phyloP scores from a whole-genome alignment of 305 asterid genomes.

The Solanum aculeatissimum region DNA sequence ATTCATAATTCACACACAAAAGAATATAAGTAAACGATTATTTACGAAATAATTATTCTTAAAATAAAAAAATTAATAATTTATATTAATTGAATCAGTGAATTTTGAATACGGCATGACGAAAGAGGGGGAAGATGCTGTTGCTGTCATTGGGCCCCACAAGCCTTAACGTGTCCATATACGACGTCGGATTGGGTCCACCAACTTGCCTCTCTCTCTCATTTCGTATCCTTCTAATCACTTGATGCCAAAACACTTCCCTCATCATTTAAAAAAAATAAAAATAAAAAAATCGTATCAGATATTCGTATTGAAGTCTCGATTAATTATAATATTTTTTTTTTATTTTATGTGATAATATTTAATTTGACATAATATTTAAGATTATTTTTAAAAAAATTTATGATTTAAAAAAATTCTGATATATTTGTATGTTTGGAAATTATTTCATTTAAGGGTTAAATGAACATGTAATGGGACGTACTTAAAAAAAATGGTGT shows the following conservation, averaged over 20 bases:
- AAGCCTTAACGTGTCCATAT: conserved; percentile 49
- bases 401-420: too few species aligned
- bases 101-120: not conserved
- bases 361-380: too few species aligned
- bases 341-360: too few species aligned
- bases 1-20: too few species aligned
- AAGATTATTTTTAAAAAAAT: too few species aligned
- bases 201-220: conserved; percentile 17
- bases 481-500: too few species aligned
- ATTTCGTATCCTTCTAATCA: conserved; percentile 41
- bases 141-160: conserved; percentile 36
- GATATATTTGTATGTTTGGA: too few species aligned
- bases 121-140: conserved; percentile 7
- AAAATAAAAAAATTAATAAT: not conserved
- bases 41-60: not conserved
- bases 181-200: conserved; percentile 48
- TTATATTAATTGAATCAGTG: not conserved
- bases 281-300: too few species aligned
- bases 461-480: too few species aligned
- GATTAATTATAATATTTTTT: not conserved
- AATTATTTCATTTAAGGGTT: too few species aligned
- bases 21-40: fast-evolving
- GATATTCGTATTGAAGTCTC: not conserved
- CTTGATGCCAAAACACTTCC: conserved; percentile 34
- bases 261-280: conserved; percentile 21